Evolutionary conservation across 768 basidiomycete genomes (phyloP).

Genomic region (Suillus brevipes): DNA sequence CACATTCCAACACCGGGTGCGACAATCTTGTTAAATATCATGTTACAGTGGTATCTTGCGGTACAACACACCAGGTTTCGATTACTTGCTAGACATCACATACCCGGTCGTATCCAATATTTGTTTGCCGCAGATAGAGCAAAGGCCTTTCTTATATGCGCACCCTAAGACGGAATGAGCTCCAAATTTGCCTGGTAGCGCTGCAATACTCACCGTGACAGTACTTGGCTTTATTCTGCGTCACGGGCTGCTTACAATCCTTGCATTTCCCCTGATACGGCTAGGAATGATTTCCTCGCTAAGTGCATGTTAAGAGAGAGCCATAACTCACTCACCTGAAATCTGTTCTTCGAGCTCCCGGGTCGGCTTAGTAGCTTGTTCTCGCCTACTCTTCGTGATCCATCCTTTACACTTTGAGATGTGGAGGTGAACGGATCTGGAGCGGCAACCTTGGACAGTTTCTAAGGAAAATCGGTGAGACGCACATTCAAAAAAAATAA

Average conservation of each 20-base stretch:
- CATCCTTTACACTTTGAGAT: constrained; percentile 73
- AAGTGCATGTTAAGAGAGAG: constrained; percentile 15
- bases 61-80: not conserved
- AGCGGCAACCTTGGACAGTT: constrained; percentile 88
- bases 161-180: constrained; percentile 53
- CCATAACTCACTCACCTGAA: constrained; percentile 52
- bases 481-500: constrained; percentile 11
- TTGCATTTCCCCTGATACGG: constrained; percentile 87
- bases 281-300: constrained; percentile 36
- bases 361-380: constrained; percentile 78
- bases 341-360: constrained; percentile 73
- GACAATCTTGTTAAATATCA: constrained; percentile 8
- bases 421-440: constrained; percentile 84
- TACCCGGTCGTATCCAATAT: constrained; percentile 84
- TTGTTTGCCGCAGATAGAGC: constrained; percentile 85
- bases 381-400: constrained; percentile 78
- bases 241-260: constrained; percentile 81
- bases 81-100: constrained; percentile 81
- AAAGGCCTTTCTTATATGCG: constrained; percentile 84
- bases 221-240: constrained; percentile 87
- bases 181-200: constrained; percentile 8
- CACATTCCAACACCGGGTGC: constrained; percentile 16
- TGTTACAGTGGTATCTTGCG: constrained; percentile 26
- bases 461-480: constrained; percentile 43
- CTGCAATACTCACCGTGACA: constrained; percentile 66